Conservation (phyloP, 495 filamentous ascomycete species). For the Stereocaulon alpinum region DNA sequence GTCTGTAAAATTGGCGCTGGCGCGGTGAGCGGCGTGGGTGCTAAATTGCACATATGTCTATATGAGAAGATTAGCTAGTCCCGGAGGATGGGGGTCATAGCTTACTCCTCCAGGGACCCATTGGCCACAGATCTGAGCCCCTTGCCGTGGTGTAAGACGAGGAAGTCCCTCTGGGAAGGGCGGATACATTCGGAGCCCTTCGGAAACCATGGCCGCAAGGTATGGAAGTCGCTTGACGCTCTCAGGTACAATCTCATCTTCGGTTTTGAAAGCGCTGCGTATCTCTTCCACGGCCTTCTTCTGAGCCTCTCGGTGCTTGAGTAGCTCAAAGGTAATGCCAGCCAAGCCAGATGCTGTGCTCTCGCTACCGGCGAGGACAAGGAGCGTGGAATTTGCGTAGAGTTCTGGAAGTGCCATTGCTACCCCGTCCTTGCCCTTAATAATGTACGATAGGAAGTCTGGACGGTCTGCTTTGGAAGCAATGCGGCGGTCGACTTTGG, state of each 20-base stretch:
- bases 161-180: conserved; percentile 23
- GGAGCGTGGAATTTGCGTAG: conserved; percentile 30
- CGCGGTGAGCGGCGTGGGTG: conserved; percentile 11
- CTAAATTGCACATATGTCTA: conserved; percentile 9
- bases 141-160: conserved; percentile 9
- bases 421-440: conserved; percentile 19
- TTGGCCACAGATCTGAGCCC: conserved; percentile 1
- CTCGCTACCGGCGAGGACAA: conserved; percentile 44
- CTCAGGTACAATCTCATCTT: conserved; percentile 29
- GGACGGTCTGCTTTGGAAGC: conserved; percentile 3
- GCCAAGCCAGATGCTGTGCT: conserved; percentile 42
- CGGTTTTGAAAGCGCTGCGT: conserved; percentile 30
- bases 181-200: conserved; percentile 37
- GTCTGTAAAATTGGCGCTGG: conserved; percentile 26
- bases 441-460: conserved; percentile 9
- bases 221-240: conserved; percentile 8
- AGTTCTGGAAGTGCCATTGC: conserved; percentile 30
- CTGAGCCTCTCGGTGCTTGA: conserved; percentile 9
- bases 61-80: background rate
- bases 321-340: conserved; percentile 32
- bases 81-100: background rate
- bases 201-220: conserved; percentile 32
- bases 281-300: conserved; percentile 34
- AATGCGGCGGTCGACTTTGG: conserved; percentile 7
- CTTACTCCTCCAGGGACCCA: conserved; percentile 10